A percentile compares a stretch with the other conserved stretches of the same genome.
Conservation (phyloP, 345 rosid genomes). For the Hypericum perforatum region DNA sequence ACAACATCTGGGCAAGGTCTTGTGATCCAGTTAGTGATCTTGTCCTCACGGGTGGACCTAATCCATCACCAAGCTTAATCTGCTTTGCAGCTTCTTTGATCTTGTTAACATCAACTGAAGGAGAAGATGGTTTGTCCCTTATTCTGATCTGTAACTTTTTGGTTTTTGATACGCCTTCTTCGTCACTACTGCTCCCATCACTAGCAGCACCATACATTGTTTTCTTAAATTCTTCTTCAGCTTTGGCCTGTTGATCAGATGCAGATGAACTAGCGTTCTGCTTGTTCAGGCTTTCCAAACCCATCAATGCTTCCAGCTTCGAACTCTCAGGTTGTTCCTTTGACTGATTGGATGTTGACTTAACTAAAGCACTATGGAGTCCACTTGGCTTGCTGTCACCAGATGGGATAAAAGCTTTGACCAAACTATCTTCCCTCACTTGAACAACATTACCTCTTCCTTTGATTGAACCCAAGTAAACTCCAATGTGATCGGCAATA, state of each 20-base stretch:
- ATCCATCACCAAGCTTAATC: constrained; percentile 77
- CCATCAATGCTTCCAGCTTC: constrained; percentile 54
- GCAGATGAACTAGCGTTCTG: constrained; percentile 26
- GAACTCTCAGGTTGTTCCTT: constrained; percentile 38
- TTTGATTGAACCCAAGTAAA: constrained; percentile 82
- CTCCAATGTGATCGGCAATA: constrained; percentile 82
- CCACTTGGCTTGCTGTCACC: constrained; percentile 42
- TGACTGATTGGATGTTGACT: constrained; percentile 35
- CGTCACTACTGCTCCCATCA: constrained; percentile 95
- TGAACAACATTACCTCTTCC: constrained; percentile 90
- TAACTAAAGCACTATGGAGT: constrained; percentile 27
- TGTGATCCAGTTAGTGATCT: constrained; percentile 55
- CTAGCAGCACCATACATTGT: constrained; percentile 65
- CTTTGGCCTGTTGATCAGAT: constrained; percentile 85
- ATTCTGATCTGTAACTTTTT: constrained; percentile 81
- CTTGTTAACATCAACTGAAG: constrained; percentile 77
- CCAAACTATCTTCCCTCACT: constrained; percentile 78
- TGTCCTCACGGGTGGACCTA: constrained; percentile 62
- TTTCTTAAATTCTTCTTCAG: constrained; percentile 97
- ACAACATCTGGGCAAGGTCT: constrained; percentile 47
- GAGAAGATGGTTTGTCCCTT: constrained; percentile 74
- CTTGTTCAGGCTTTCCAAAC: constrained; percentile 66
- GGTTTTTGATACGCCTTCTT: constrained; percentile 62
- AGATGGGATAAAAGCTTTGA: constrained; percentile 44
- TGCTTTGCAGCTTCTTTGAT: constrained; percentile 89